Evolutionary conservation across 1,284 basidiomycete species (phyloP).

Genomic region (Microbotryum intermedium): DNA sequence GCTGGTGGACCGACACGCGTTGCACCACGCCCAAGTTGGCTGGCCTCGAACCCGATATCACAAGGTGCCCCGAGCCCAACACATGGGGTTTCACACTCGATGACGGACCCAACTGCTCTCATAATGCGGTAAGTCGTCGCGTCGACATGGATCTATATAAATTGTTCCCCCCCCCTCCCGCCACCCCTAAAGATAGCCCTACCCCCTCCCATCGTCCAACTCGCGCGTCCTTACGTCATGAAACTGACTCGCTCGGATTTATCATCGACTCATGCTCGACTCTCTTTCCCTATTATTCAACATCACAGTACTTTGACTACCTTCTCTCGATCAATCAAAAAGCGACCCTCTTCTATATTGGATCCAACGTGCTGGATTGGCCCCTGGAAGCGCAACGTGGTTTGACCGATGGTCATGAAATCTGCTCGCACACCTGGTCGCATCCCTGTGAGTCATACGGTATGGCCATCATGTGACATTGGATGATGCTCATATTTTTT

Average conservation of each 20-base stretch:
- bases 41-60: conserved; percentile 39
- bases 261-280: no score
- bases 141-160: no score
- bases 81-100: conserved; percentile 49
- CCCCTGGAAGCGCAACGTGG: conserved; percentile 48
- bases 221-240: no score
- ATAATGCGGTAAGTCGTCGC: conserved; percentile 41
- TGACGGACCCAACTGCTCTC: conserved; percentile 39
- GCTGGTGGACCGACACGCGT: conserved; percentile 39
- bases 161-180: no score
- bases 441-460: neutral
- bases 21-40: conserved; percentile 32
- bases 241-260: no score
- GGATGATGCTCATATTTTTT: neutral
- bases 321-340: conserved; percentile 44
- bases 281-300: no score
- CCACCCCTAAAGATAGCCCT: no score
- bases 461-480: no score
- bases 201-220: no score
- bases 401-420: conserved; percentile 41
- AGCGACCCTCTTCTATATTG: conserved; percentile 42
- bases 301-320: conserved; percentile 42
- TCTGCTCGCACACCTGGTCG: conserved; percentile 10
- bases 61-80: conserved; percentile 42
- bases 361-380: conserved; percentile 49